These are phyloP conservation scores for Carex sylvatica DNA, from an alignment of 202 grass and related monocot genomes.

Conservation along the genomic window DNA sequence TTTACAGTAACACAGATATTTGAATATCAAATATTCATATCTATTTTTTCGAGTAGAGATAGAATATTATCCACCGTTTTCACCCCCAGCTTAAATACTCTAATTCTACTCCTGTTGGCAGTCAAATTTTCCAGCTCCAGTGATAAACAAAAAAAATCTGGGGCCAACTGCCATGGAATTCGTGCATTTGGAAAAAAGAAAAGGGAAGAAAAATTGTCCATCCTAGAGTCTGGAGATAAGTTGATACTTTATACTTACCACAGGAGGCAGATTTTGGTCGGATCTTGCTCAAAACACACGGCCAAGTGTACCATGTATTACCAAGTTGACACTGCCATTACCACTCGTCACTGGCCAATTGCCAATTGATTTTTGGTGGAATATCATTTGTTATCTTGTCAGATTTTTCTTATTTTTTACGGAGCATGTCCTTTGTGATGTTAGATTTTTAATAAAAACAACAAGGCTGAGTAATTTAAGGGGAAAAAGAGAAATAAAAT, in stretches of 20 bases:
- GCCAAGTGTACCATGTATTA: not conserved
- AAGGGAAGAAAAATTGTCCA: not conserved
- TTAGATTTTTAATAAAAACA: not conserved
- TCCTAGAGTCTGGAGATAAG: not conserved
- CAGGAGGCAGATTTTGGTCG: not conserved
- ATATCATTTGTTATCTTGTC: slow-evolving; percentile 12
- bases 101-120: too few relatives aligned
- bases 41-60: too few relatives aligned
- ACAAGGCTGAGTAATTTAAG: not conserved
- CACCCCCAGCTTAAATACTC: too few relatives aligned
- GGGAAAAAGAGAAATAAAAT: not conserved
- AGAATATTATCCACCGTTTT: too few relatives aligned
- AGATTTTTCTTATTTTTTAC: slow-evolving; percentile 7
- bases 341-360: slow-evolving; percentile 18
- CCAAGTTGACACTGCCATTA: slow-evolving; percentile 26
- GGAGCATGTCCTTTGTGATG: not conserved
- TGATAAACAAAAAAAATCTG: not conserved
- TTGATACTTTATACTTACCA: not conserved
- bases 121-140: too few relatives aligned
- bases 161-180: not conserved
- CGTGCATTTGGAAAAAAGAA: not conserved
- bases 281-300: not conserved
- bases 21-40: too few relatives aligned
- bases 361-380: not conserved
- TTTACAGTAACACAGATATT: too few relatives aligned